Conservation (phyloP, 305 asterid genomes). For the Andrographis paniculata region DNA sequence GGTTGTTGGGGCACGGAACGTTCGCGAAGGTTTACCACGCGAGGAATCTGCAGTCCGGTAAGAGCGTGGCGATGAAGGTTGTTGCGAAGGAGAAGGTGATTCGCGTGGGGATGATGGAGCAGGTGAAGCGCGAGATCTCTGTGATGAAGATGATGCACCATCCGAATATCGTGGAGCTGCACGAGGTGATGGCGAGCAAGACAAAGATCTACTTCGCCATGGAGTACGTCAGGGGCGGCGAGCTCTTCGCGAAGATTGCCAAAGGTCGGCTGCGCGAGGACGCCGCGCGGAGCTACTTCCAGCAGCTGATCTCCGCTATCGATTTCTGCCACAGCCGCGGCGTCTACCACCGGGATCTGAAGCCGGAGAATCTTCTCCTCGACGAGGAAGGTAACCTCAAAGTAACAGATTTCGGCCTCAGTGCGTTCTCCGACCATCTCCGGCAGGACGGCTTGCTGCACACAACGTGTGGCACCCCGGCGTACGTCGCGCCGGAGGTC, state of each 20-base stretch:
- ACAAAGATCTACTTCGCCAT: too few relatives aligned
- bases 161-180: too few relatives aligned
- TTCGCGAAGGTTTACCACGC: conserved; percentile 5
- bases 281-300: neutral
- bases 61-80: conserved; percentile 4
- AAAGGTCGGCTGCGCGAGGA: neutral
- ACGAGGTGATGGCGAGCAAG: too few relatives aligned
- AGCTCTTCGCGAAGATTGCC: conserved; percentile 1
- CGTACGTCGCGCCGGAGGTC: neutral
- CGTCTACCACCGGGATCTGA: conserved; percentile 6
- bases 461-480: conserved; percentile 1
- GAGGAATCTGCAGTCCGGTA: neutral
- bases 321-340: conserved; percentile 4
- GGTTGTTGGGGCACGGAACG: neutral
- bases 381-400: conserved; percentile 4
- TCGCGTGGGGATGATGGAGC: too few relatives aligned
- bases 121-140: conserved; percentile 1
- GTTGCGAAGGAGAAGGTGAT: neutral
- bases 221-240: too few relatives aligned
- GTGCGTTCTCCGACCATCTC: neutral
- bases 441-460: neutral
- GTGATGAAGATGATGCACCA: too few relatives aligned
- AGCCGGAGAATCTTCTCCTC: conserved; percentile 2
- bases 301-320: neutral
- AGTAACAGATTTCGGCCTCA: conserved; percentile 1